Evolutionary conservation across 1,284 basidiomycete genomes (phyloP).

Genomic region (Gomphus bonarii): DNA sequence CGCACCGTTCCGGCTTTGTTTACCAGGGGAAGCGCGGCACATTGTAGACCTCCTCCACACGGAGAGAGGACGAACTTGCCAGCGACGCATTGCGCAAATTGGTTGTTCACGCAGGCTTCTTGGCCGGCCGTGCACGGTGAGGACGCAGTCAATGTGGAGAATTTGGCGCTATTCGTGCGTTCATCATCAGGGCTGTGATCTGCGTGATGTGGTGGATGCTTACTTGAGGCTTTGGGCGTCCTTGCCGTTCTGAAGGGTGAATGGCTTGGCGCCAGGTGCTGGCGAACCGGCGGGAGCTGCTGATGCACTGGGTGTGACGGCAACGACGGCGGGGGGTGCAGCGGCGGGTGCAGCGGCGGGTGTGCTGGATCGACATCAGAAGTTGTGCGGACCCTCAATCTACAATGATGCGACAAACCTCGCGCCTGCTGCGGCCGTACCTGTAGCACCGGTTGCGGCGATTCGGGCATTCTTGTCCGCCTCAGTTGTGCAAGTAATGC

Average conservation of each 20-base stretch:
- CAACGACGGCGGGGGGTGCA: too few species aligned
- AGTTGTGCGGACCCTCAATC: too few species aligned
- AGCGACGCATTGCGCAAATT: constrained; percentile 30
- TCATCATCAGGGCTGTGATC: neutral
- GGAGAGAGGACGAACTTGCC: constrained; percentile 26
- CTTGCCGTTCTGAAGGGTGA: constrained; percentile 6
- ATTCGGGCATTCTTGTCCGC: constrained; percentile 14
- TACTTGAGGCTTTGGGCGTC: constrained; percentile 7
- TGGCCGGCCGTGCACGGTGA: constrained; percentile 28
- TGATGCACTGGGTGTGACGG: too few species aligned
- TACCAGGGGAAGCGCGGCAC: constrained; percentile 38
- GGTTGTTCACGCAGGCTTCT: constrained; percentile 26
- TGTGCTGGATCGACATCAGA: too few species aligned
- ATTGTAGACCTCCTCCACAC: constrained; percentile 26
- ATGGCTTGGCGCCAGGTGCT: neutral
- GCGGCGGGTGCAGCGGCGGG: neutral
- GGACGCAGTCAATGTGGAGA: constrained; percentile 25
- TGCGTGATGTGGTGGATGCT: neutral
- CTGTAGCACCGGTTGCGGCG: constrained; percentile 11
- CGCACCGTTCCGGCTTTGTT: constrained; percentile 32
- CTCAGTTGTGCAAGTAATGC: constrained; percentile 13
- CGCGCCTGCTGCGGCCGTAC: neutral
- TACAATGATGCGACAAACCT: neutral
- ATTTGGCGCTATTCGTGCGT: constrained; percentile 20
- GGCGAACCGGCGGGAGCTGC: neutral